Percentiles rank a stretch among this genome's conserved stretches.
These are phyloP conservation scores for Canna indica DNA, from an alignment of 176 grass and related monocot genomes.

Conservation along the genomic window DNA sequence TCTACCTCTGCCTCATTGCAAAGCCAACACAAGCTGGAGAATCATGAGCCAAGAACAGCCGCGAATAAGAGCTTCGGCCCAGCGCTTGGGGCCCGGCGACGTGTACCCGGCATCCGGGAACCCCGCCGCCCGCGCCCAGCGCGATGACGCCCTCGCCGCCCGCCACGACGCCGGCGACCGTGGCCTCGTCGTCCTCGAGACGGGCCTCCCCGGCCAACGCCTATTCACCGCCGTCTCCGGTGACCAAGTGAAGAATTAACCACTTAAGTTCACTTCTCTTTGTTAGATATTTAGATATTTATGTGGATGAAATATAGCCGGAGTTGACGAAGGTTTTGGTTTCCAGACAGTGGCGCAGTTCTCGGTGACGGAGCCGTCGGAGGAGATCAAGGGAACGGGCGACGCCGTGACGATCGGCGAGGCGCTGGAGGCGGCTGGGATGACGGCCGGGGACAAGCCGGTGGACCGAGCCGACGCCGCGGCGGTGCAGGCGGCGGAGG, in stretches of 20 bases:
- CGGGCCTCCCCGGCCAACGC: not conserved
- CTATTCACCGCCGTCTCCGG: not conserved
- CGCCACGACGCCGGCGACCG: not conserved
- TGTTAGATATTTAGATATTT: too few relatives aligned
- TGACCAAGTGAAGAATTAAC: not conserved
- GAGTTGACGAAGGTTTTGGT: not conserved
- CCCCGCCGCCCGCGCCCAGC: not conserved
- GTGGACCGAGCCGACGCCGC: constrained; percentile 15
- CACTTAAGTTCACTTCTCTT: not conserved
- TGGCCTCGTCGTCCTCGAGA: not conserved
- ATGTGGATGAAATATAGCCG: too few relatives aligned
- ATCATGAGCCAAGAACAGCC: not conserved
- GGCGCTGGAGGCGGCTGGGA: constrained; percentile 24
- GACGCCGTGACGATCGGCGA: constrained; percentile 33
- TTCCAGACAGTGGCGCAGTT: constrained; percentile 26
- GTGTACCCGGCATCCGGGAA: not conserved
- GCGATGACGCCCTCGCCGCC: not conserved
- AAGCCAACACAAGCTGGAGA: too few relatives aligned
- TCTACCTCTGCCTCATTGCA: too few relatives aligned
- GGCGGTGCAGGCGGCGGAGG: constrained; percentile 30
- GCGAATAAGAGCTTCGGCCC: not conserved
- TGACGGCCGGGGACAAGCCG: not conserved
- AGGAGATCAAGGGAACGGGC: not conserved
- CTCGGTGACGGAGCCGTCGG: constrained; percentile 12
- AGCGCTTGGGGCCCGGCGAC: not conserved